Conservation (phyloP, 140 eudicot genomes). For the Stevia rebaudiana region DNA sequence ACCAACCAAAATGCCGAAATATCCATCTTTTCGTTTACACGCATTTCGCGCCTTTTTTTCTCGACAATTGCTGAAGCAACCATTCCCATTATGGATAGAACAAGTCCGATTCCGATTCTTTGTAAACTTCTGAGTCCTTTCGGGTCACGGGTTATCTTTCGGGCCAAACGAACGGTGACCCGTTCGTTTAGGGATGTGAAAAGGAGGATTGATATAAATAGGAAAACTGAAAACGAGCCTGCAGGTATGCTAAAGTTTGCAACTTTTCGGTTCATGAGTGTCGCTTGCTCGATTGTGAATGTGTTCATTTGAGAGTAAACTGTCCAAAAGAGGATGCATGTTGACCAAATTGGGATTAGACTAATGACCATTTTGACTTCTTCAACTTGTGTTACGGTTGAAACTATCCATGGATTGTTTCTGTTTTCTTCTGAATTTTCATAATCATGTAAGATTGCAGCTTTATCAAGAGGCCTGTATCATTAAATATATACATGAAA, state of each 20-base stretch:
- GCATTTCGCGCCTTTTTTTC: slow-evolving; percentile 43
- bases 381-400: slow-evolving; percentile 84
- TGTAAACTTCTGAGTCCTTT: slow-evolving; percentile 84
- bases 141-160: slow-evolving; percentile 51
- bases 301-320: slow-evolving; percentile 98
- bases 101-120: slow-evolving; percentile 73
- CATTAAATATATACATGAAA: slow-evolving; percentile 8
- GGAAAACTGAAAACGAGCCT: slow-evolving; percentile 83
- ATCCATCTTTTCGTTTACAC: slow-evolving; percentile 13
- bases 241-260: slow-evolving; percentile 70
- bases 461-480: slow-evolving; percentile 80
- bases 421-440: slow-evolving; percentile 31
- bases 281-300: slow-evolving; percentile 93
- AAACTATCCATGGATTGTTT: slow-evolving; percentile 53
- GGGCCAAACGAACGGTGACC: slow-evolving; percentile 64
- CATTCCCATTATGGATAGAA: slow-evolving; percentile 68
- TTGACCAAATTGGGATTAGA: slow-evolving; percentile 92
- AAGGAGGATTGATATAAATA: slow-evolving; percentile 73
- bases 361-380: slow-evolving; percentile 88
- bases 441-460: slow-evolving; percentile 63
- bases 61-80: slow-evolving; percentile 68
- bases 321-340: slow-evolving; percentile 96
- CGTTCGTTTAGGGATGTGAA: slow-evolving; percentile 87
- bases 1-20: slow-evolving; percentile 86
- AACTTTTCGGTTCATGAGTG: slow-evolving; percentile 69